phyloP scores from a whole-genome alignment of 352 stramenopile genomes.

The Phytophthora citrophthora region DNA sequence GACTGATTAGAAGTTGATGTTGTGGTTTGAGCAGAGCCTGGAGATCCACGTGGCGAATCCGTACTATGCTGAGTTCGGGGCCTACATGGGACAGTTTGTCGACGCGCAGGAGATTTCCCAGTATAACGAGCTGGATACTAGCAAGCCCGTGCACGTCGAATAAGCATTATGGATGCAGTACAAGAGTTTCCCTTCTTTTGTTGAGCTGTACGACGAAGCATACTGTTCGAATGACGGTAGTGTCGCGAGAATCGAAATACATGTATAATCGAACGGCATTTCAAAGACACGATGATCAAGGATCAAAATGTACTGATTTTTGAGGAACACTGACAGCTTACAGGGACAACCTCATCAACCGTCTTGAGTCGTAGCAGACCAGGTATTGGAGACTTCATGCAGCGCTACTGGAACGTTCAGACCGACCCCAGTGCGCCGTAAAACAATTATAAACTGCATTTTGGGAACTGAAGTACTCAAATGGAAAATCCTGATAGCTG shows the following conservation, averaged over 20 bases:
- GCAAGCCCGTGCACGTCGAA: constrained; percentile 21
- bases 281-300: too few species aligned
- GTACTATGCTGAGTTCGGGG: constrained; percentile 21
- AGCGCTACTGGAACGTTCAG: constrained; percentile 47
- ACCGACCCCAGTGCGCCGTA: background rate
- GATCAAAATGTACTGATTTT: too few species aligned
- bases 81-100: constrained; percentile 16
- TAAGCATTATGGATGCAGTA: background rate
- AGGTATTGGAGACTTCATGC: constrained; percentile 46
- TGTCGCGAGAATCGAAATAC: background rate
- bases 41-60: constrained; percentile 31
- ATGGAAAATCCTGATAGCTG: too few species aligned
- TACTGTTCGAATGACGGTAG: too few species aligned
- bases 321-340: too few species aligned
- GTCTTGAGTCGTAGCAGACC: constrained; percentile 21
- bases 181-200: too few species aligned
- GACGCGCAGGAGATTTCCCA: constrained; percentile 14
- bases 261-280: too few species aligned
- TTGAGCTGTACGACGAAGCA: background rate
- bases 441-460: background rate
- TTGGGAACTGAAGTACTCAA: too few species aligned
- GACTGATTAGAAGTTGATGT: background rate
- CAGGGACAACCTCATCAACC: too few species aligned
- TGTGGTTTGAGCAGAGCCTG: constrained; percentile 22
- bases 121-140: constrained; percentile 29